These are phyloP conservation scores for Cubamyces lactineus DNA, from an alignment of 768 basidiomycete genomes.

Conservation along the genomic window DNA sequence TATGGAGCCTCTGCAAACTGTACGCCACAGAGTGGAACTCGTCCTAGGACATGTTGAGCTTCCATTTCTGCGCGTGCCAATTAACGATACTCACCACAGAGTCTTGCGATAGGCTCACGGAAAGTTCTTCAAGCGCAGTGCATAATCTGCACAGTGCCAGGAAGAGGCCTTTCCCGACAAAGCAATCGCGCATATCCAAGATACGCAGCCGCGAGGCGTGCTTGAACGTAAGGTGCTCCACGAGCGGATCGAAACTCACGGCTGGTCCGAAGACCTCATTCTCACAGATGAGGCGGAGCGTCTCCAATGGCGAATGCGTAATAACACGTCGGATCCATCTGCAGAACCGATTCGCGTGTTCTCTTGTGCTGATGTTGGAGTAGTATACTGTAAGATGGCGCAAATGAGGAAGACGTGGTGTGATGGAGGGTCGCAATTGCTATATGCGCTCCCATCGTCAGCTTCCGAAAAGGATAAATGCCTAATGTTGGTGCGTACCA, in stretches of 20 bases:
- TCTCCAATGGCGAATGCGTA: constrained; percentile 39
- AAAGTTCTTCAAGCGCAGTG: constrained; percentile 41
- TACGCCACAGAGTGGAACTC: neutral
- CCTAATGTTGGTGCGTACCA: constrained; percentile 39
- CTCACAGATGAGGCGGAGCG: constrained; percentile 36
- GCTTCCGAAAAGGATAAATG: constrained; percentile 16
- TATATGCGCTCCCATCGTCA: constrained; percentile 33
- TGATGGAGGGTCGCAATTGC: constrained; percentile 38
- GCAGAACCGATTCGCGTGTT: constrained; percentile 38
- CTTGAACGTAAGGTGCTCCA: constrained; percentile 42
- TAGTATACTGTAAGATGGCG: constrained; percentile 38
- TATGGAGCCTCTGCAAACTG: neutral
- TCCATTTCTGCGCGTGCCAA: neutral
- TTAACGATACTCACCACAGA: constrained; percentile 37
- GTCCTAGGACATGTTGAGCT: neutral
- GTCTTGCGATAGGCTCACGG: constrained; percentile 35
- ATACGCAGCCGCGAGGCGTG: constrained; percentile 39
- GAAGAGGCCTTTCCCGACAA: constrained; percentile 37
- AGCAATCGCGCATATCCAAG: constrained; percentile 36
- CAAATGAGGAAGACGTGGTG: constrained; percentile 32
- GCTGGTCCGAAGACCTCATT: constrained; percentile 32
- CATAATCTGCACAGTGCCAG: constrained; percentile 38
- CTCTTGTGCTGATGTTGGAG: constrained; percentile 23
- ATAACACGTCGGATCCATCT: constrained; percentile 47
- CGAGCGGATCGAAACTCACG: constrained; percentile 39